phyloP scores from a whole-genome alignment of 2,329 filamentous ascomycete species.

The Claviceps pazoutovae region DNA sequence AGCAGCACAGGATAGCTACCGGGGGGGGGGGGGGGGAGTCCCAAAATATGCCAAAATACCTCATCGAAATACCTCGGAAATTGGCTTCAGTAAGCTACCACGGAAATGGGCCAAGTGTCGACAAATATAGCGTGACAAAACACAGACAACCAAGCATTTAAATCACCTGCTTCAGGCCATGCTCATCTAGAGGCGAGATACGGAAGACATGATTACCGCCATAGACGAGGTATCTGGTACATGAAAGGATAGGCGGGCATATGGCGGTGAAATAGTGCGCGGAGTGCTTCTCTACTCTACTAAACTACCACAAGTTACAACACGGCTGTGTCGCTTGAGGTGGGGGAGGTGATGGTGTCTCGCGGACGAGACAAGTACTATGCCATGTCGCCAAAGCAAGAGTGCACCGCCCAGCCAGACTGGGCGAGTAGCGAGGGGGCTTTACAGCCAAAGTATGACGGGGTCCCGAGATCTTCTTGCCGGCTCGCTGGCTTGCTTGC shows the following conservation, averaged over 20 bases:
- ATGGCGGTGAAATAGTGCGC: background rate
- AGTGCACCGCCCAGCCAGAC: constrained; percentile 1
- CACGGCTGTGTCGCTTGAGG: constrained; percentile 1
- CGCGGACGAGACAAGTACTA: constrained; percentile 6
- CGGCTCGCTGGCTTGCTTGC: background rate
- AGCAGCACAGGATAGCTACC: no score
- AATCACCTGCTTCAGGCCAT: constrained; percentile 22
- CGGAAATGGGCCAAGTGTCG: constrained; percentile 13
- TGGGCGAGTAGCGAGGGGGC: constrained; percentile 1
- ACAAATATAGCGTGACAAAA: constrained; percentile 20
- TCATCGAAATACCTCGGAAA: constrained; percentile 1
- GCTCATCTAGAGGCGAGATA: constrained; percentile 19
- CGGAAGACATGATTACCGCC: constrained; percentile 10
- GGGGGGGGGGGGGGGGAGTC: no score
- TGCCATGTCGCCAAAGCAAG: constrained; percentile 3
- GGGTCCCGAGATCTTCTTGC: background rate
- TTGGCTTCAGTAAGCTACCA: constrained; percentile 3
- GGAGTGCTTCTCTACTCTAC: background rate
- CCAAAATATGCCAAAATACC: no score
- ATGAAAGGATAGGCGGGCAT: background rate
- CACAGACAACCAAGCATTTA: constrained; percentile 21
- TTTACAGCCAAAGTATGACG: background rate
- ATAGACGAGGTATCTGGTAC: constrained; percentile 3
- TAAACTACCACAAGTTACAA: background rate
- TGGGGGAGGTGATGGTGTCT: constrained; percentile 7